phyloP scores from a whole-genome alignment of 179 eudicot genomes.

The Patellifolia procumbens region DNA sequence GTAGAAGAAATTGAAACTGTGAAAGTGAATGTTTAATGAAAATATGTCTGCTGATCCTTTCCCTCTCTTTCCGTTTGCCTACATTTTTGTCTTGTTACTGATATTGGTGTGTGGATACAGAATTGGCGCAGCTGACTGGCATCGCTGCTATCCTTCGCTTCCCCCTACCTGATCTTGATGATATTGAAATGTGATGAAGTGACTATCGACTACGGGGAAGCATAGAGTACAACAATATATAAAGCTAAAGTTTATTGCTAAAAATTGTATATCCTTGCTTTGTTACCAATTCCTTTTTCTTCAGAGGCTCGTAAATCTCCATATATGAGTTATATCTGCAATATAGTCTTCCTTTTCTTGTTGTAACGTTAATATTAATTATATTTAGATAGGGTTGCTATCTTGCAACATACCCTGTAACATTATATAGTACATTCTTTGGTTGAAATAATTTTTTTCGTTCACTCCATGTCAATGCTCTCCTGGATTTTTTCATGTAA shows the following conservation, averaged over 20 bases:
- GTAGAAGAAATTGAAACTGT: not conserved
- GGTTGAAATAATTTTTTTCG: no score
- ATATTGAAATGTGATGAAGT: conserved; percentile 73
- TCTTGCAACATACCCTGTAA: no score
- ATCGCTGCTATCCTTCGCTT: conserved; percentile 94
- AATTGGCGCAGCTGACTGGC: conserved; percentile 86
- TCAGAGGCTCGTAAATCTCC: not conserved
- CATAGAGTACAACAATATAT: not conserved
- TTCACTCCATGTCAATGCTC: not conserved
- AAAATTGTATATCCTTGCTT: conserved; percentile 1
- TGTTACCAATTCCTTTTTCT: not conserved
- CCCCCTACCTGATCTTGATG: conserved; percentile 92
- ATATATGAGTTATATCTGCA: not conserved
- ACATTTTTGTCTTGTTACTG: conserved; percentile 4
- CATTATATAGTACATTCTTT: no score
- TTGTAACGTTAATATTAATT: not conserved
- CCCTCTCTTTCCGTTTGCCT: not conserved
- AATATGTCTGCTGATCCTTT: not conserved
- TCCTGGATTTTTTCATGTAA: not conserved
- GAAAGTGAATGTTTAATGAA: not conserved
- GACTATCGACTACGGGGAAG: not conserved
- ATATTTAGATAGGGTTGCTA: no score
- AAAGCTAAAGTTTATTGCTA: not conserved
- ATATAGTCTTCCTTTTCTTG: not conserved
- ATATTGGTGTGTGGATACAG: conserved; percentile 42